Conservation (phyloP, 305 asterid species). For the Fraxinus xanthoxyloides region DNA sequence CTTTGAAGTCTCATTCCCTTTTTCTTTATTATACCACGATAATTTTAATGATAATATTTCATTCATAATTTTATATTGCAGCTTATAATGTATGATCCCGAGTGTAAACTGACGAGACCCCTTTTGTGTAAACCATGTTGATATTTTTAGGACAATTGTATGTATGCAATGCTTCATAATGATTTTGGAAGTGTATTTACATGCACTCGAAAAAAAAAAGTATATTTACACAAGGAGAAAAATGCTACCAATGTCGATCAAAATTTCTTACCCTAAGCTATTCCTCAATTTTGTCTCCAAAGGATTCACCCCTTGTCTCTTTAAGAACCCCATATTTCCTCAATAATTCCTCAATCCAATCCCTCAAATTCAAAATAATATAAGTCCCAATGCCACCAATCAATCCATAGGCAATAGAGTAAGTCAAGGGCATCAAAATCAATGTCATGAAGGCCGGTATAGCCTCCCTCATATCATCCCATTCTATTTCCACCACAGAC, state of each 20-base stretch:
- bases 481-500: constrained; percentile 84
- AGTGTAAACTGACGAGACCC: background rate
- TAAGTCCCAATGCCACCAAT: constrained; percentile 90
- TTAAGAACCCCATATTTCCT: constrained; percentile 34
- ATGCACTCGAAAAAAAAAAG: background rate
- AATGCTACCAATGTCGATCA: background rate
- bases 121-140: background rate
- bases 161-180: background rate
- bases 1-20: background rate
- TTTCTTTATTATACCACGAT: background rate
- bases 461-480: constrained; percentile 91
- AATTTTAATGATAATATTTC: background rate
- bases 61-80: background rate
- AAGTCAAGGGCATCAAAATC: constrained; percentile 85
- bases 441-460: constrained; percentile 89
- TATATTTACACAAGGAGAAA: background rate
- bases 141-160: background rate
- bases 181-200: background rate
- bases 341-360: constrained; percentile 45
- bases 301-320: background rate
- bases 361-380: constrained; percentile 66
- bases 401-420: constrained; percentile 88
- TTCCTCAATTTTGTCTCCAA: constrained; percentile 21
- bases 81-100: background rate
- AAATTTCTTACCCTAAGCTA: background rate